Base-by-base conservation (phyloP, 345 rosid genomes). In the Bruguiera sexangula region DNA sequence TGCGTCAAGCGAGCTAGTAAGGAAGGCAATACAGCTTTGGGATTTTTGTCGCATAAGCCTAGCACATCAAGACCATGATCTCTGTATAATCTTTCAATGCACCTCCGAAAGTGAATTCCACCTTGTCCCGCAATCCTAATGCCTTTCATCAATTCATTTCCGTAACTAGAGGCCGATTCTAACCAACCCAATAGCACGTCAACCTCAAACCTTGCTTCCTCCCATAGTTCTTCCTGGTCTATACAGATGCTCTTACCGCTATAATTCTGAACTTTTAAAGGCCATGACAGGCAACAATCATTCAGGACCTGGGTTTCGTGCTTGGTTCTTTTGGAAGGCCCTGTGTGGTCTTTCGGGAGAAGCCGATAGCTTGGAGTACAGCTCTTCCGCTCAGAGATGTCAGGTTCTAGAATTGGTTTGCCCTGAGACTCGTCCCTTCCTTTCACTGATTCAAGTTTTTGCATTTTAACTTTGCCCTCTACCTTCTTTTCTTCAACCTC, bases 121-220 rank as follows among this genome's bases (percentile, higher is more conserved):
- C 19, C 21, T 8, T 36, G 21, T 37, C 66, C 66, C 7, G 10
- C 52, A 39, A 62, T 3, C 8, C 39, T 21, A 19, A 6, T 37
- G 18, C 66, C 65, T 32, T 8, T 4, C 2, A 3, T 7, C 6
- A 37, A 39, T 22, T 62, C 32, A 15, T n/a, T 19, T 13, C 20
- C 52, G 27, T 20, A 62, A 15, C 11, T 5, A 61, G 26, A 11
- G 21, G 65, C 65, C 8, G 65, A 61, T 19, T 34, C 37, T 32
- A 61, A 61, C 65, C 65, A 61, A 11, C n/a, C n/a, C 24, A 61
- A 6, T 19, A 20, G 15, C 65, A 61, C 37, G 22, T 61, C 65
- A 10, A 27, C 15, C 22, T 61, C 65, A 61, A 32, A 34, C 65
- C 43, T 34, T 1, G n/a, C 65, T 6, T 61, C 65, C 21, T 34